Evolutionary conservation across 2,329 filamentous ascomycete genomes (phyloP), one percentile per base, ranked within the genome.

Genomic region (Aspergillus uvarum): DNA sequence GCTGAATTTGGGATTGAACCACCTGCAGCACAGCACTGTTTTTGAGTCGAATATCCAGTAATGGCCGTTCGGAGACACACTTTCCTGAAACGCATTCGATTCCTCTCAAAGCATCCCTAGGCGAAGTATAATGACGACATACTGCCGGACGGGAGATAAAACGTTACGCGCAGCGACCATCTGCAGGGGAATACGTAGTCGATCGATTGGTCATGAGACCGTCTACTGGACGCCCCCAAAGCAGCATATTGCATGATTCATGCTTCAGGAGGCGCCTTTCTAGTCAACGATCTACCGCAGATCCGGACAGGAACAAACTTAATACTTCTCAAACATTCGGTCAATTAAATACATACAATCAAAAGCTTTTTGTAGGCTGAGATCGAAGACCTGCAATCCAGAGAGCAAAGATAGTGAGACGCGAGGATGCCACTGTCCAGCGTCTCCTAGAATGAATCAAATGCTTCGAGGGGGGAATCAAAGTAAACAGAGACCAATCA

Each of bases 331-430:
- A 55, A 55, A 48, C 53, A 48, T 55, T 48, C 59, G 60, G 24
- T 49, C 51, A 55, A 70, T 68, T 70, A 70, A 67, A 69, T 69
- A 68, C 57, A 66, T 71, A 69, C 54, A 62, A 63, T 62, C 59
- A 54, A 59, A 57, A 55, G 50, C 58, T 60, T 61, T 66, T 64
- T 44, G 24, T 26, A 51, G 54, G 57, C 22, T 32, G 32, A 32
- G 21, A 35, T 47, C 42, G 44, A 49, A 35, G 58, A 54, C 24
- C 32, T 56, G 57, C 29, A 51, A 51, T 54, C 56, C 52, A 61
- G 42, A 59, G 32, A 56, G 60, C 48, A 63, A 48, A 56, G 59
- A 61, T 47, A 21, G 44, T 59, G 53, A 63, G 63, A 62, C 56
- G 61, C 58, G 59, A 63, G 42, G 6, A 58, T 57, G 59, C 19